A percentile compares a stretch with the other conserved stretches of the same genome.
phyloP scores from a whole-genome alignment of 257 asterid species.

The Perilla frutescens region DNA sequence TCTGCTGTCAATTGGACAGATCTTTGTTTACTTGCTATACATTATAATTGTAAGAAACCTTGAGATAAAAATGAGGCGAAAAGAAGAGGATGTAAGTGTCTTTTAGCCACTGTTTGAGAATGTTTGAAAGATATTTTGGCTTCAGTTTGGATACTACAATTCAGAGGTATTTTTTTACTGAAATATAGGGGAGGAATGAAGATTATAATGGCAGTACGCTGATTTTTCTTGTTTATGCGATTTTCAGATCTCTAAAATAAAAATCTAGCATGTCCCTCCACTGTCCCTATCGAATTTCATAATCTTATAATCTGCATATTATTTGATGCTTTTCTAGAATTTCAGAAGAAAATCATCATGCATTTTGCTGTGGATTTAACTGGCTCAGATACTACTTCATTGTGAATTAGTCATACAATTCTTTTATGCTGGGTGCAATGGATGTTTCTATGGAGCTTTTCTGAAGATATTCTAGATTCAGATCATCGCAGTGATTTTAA shows the following conservation, averaged over 20 bases:
- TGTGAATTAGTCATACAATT: background rate
- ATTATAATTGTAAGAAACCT: background rate
- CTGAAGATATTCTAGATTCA: constrained; percentile 4
- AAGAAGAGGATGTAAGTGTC: background rate
- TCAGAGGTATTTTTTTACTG: background rate
- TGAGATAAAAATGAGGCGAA: background rate
- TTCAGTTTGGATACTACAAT: background rate
- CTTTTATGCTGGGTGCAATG: constrained; percentile 14
- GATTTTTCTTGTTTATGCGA: background rate
- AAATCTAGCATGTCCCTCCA: background rate
- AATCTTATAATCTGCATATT: background rate
- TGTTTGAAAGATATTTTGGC: background rate
- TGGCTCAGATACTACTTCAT: no score
- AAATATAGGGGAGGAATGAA: background rate
- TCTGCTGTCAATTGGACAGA: background rate
- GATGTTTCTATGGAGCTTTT: background rate
- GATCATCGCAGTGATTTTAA: background rate
- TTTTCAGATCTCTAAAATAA: background rate
- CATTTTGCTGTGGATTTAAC: background rate
- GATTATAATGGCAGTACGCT: background rate
- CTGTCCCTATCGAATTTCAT: background rate
- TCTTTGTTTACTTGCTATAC: background rate
- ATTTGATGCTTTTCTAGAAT: background rate
- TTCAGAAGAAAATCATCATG: background rate
- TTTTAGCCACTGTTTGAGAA: background rate